Percentiles rank a stretch among this genome's conserved stretches.
phyloP scores from a whole-genome alignment of 1,139 yeast genomes.

The Candida sp. region DNA sequence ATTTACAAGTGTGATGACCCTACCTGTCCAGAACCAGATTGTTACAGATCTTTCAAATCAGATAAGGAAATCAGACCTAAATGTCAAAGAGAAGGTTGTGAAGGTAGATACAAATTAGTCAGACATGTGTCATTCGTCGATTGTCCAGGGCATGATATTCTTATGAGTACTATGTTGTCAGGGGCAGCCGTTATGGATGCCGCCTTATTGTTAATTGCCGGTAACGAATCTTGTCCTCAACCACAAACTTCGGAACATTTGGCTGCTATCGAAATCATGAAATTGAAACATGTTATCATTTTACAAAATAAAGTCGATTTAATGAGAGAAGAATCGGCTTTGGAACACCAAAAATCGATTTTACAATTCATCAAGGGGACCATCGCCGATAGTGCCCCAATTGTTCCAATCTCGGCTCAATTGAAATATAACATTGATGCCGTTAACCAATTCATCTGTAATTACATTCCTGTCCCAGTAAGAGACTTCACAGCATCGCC shows the following conservation, averaged over 20 bases:
- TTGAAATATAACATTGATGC: slow-evolving; percentile 98
- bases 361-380: slow-evolving; percentile 94
- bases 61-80: slow-evolving; percentile 94
- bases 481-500: slow-evolving; percentile 95
- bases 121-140: slow-evolving; percentile 99
- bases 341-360: slow-evolving; percentile 93
- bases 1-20: slow-evolving; percentile 90
- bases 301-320: slow-evolving; percentile 98
- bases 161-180: slow-evolving; percentile 99
- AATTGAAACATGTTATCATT: slow-evolving; percentile 92
- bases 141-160: slow-evolving; percentile 99
- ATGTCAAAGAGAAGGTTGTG: slow-evolving; percentile 81
- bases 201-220: slow-evolving; percentile 92
- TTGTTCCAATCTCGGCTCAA: slow-evolving; percentile 98
- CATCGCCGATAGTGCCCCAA: slow-evolving; percentile 98
- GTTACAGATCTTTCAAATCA: slow-evolving; percentile 91
- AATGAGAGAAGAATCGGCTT: slow-evolving; percentile 96
- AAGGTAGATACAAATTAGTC: slow-evolving; percentile 80
- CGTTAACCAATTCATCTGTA: slow-evolving; percentile 93
- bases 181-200: slow-evolving; percentile 99
- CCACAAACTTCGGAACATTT: slow-evolving; percentile 99
- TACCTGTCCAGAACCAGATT: slow-evolving; percentile 89
- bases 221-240: slow-evolving; percentile 99
- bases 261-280: slow-evolving; percentile 99
- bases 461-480: slow-evolving; percentile 92